Base-by-base conservation (phyloP, 108 stramenopile species). In the Seminavis robusta region DNA sequence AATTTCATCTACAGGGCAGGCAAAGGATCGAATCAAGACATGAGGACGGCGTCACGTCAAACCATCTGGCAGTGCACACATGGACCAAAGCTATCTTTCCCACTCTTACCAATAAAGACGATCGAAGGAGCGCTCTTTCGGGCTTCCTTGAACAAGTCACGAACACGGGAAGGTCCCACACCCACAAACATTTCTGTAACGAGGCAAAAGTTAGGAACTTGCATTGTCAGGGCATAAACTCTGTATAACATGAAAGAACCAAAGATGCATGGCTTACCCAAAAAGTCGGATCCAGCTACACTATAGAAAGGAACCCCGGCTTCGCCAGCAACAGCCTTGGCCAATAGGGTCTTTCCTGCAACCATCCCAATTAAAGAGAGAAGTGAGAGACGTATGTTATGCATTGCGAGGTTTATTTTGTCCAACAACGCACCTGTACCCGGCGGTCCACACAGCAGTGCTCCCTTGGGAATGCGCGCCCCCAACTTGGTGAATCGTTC, bases 251-350 rank as follows among this genome's bases (percentile, higher is more conserved):
- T n/a, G n/a, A n/a, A n/a, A n/a, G n/a, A 37, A 33, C 11, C 23
- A 36, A 24, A 5, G 3, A 8, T 33, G 15, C 25, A 24, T 0
- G 52, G n/a, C 62, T 13, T 46, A 63, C 62, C 62, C 45, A 98
- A 78, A 59, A 99, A 98, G 61, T 99, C 97, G 15, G 90, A 93
- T 38, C 98, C 98, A 42, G 82, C 80, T 48, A 99, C 97, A 52
- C 81, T 78, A 59, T 71, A 96, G 60, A 99, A 99, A 7, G 98
- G 97, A 17, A 97, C 97, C 62, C 77, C 76, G 7, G 98, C 96
- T 74, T 99, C 98, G 7, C 98, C 98, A n/a, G 98, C 98, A 25
- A 95, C 95, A 15, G 98, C 98, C 78, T 97, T 97, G 44, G 98
- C 98, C 25, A 99, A 63, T 2, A 99, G 74, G 0, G 98, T 99